These are phyloP conservation scores for Metschnikowia bowlesiae DNA, from an alignment of 805 yeast species.

Conservation along the genomic window DNA sequence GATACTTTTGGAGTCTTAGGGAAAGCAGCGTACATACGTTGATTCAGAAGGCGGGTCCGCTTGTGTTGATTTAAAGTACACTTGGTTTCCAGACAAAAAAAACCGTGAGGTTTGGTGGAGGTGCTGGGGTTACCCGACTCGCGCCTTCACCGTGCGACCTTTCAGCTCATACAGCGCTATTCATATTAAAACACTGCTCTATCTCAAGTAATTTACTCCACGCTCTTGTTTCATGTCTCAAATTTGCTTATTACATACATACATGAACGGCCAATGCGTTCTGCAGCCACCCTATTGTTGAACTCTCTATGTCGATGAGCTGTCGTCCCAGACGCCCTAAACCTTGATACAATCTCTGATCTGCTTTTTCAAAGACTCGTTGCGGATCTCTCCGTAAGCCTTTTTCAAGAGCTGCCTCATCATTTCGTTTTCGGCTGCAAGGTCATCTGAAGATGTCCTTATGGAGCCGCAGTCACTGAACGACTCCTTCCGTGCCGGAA, in stretches of 20 bases:
- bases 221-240: too few species aligned
- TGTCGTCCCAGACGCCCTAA: not conserved
- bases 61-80: conserved; percentile 4
- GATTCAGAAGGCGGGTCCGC: conserved; percentile 6
- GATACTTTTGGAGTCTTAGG: not conserved
- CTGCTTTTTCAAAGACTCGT: conserved; percentile 14
- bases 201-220: too few species aligned
- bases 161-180: not conserved
- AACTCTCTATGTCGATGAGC: not conserved
- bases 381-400: conserved; percentile 22
- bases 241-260: too few species aligned
- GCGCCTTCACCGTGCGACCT: not conserved
- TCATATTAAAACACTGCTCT: too few species aligned
- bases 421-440: conserved; percentile 23
- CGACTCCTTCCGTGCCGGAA: conserved; percentile 4
- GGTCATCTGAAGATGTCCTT: conserved; percentile 10
- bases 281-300: not conserved
- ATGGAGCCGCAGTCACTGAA: conserved; percentile 11
- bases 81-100: conserved; percentile 7
- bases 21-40: not conserved
- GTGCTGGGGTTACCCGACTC: conserved; percentile 13
- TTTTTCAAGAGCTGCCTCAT: conserved; percentile 24
- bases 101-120: conserved; percentile 12
- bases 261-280: not conserved
- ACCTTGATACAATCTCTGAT: conserved; percentile 14